Base-by-base conservation (phyloP, 2,329 filamentous ascomycete species). In the Cladosporium sp. region DNA sequence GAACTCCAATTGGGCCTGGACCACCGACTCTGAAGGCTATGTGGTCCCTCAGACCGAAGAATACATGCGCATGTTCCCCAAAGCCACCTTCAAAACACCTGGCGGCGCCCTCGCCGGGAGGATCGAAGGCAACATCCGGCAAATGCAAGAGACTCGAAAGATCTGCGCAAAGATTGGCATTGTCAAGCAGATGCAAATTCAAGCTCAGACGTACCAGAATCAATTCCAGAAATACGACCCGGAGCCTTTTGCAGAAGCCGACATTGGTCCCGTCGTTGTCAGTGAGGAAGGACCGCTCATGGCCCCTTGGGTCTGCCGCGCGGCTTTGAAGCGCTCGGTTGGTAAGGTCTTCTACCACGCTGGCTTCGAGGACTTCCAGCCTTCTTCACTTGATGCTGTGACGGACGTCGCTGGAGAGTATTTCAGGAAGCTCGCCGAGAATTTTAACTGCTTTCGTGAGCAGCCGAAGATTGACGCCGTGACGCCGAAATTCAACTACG, bases 161-260 rank as follows among this genome's bases (percentile, higher is more conserved):
- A 80, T 98, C 31, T 95, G 90, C 63, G 90, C 90, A 9, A 98
- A 97, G 72, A 95, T 98, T 67, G 86, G 89, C 45, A 89, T 98
- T 56, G 93, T 98, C 68, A 98, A 97, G 74, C 93, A 98, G 73
- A 98, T 98, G 93, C 93, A 98, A 72, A 83, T 97, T 50, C 93
- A 98, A 69, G 89, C 90, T 48, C 61, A 93, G 87, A 87, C 95
- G 67, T 98, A 98, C 67, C 87, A 91, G 65, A 98, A 98, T 65
- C 93, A 98, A 69, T 98, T 98, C 63, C 90, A 92, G 59, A 96
- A 95, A 72, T 95, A 95, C 66, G 89, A 95, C 57, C 87, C 87
- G 1, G 86, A 92, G 66, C 88, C 89, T 0, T 96, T 98, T 58
- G 73, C 85, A 14, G 93, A 98, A 71, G 79, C 82, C 40, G 93